A percentile compares a stretch with the other conserved stretches of the same genome.
Evolutionary conservation across 768 basidiomycete genomes (phyloP).

Genomic region (Serendipita indica): DNA sequence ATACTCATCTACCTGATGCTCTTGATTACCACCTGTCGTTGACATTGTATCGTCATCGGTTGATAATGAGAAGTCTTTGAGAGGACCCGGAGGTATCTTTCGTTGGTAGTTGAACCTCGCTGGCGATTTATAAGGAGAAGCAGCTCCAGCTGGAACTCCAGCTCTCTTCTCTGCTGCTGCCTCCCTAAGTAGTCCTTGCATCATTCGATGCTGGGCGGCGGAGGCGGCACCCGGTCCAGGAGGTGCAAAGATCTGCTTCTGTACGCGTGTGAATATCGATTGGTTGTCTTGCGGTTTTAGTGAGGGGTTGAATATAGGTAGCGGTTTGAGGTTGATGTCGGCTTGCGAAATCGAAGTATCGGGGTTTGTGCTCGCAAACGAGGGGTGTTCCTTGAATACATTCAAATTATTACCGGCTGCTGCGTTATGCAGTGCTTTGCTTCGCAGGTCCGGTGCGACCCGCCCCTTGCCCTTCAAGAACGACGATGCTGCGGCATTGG

Average conservation of each 20-base stretch:
- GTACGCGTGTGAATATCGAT: neutral
- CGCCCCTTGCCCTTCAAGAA: neutral
- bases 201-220: neutral
- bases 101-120: neutral
- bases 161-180: neutral
- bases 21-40: neutral
- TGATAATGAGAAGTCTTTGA: neutral
- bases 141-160: neutral
- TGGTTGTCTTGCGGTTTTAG: neutral
- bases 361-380: neutral
- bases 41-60: conserved; percentile 1
- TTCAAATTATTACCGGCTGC: neutral
- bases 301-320: neutral
- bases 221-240: neutral
- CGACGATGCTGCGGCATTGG: neutral
- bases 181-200: conserved; percentile 2
- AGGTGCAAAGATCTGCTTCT: conserved; percentile 6
- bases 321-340: neutral
- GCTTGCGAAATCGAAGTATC: neutral
- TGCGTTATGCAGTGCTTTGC: neutral
- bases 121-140: neutral
- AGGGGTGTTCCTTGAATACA: neutral
- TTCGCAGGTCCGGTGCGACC: neutral
- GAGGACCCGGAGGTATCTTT: neutral
- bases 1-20: neutral